Evolutionary conservation across 2,329 filamentous ascomycete genomes (phyloP).

Genomic region (Alternaria atra): DNA sequence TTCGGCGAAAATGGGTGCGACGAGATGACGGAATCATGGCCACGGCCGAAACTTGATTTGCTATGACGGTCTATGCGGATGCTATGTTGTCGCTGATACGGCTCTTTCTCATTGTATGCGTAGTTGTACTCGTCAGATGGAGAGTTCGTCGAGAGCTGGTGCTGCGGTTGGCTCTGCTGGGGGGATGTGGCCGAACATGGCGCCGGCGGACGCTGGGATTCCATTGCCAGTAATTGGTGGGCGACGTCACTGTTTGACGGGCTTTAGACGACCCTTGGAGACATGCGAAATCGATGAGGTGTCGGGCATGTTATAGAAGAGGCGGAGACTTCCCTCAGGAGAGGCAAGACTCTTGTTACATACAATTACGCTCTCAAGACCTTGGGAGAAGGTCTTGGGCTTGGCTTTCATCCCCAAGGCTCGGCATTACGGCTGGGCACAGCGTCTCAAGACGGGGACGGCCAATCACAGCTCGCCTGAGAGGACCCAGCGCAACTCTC

Average conservation of each 20-base stretch:
- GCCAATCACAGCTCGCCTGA: slow-evolving; percentile 32
- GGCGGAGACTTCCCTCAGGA: slow-evolving; percentile 42
- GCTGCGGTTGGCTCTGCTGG: slow-evolving; percentile 26
- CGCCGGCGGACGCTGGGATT: slow-evolving; percentile 43
- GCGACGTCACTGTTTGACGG: slow-evolving; percentile 33
- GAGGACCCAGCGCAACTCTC: slow-evolving; percentile 12
- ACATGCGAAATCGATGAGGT: slow-evolving; percentile 32
- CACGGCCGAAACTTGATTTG: slow-evolving; percentile 35
- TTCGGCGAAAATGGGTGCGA: slow-evolving; percentile 50
- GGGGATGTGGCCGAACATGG: slow-evolving; percentile 36
- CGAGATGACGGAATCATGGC: slow-evolving; percentile 52
- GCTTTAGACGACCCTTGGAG: slow-evolving; percentile 36
- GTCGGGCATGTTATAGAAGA: slow-evolving; percentile 48
- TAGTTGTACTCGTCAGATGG: slow-evolving; percentile 25
- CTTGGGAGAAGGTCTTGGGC: slow-evolving; percentile 44
- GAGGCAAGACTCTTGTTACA: slow-evolving; percentile 47
- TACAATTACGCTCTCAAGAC: slow-evolving; percentile 43
- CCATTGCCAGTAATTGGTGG: slow-evolving; percentile 40
- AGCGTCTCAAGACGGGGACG: slow-evolving; percentile 17
- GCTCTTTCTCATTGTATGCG: slow-evolving; percentile 39
- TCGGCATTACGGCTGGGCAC: slow-evolving; percentile 36
- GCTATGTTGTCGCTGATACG: slow-evolving; percentile 25
- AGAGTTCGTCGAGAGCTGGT: slow-evolving; percentile 17
- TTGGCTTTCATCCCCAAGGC: slow-evolving; percentile 42
- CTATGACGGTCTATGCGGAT: slow-evolving; percentile 28